These are phyloP conservation scores for Flaveria floridana DNA, from an alignment of 140 eudicot species.

Conservation along the genomic window DNA sequence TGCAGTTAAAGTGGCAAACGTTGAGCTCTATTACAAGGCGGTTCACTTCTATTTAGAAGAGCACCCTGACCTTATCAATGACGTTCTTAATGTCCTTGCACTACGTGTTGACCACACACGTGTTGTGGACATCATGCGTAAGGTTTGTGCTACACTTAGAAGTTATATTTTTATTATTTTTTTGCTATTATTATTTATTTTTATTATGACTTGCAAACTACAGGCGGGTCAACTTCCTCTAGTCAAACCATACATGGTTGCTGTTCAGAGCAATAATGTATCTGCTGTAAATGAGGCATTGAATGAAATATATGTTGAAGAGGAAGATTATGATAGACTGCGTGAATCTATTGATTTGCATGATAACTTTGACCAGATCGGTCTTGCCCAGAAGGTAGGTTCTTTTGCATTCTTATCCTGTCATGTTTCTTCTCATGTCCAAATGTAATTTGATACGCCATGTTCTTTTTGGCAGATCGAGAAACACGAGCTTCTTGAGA, in stretches of 20 bases:
- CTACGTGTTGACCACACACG: constrained; percentile 98
- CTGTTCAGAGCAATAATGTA: constrained; percentile 97
- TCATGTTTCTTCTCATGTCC: neutral
- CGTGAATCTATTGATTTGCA: constrained; percentile 94
- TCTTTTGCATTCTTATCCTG: neutral
- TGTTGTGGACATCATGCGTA: constrained; percentile 98
- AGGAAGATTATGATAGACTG: constrained; percentile 89
- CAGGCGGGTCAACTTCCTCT: constrained; percentile 97
- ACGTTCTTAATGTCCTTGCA: constrained; percentile 91
- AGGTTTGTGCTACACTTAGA: constrained; percentile 44
- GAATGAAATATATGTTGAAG: constrained; percentile 93
- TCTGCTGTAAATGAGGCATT: constrained; percentile 98
- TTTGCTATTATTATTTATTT: neutral
- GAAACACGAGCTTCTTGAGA: constrained; percentile 99
- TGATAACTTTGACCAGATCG: constrained; percentile 92
- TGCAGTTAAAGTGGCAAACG: constrained; percentile 89
- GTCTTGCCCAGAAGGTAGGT: constrained; percentile 90
- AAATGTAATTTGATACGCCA: neutral
- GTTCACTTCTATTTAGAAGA: constrained; percentile 96
- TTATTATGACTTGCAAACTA: constrained; percentile 43
- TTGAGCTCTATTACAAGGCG: constrained; percentile 95
- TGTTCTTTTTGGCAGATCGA: constrained; percentile 60
- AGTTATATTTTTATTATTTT: neutral
- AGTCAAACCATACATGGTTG: constrained; percentile 96
- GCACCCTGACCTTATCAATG: constrained; percentile 98